These are phyloP conservation scores for Gyromitra esculenta DNA, from an alignment of 2,329 filamentous ascomycete genomes.

Conservation along the genomic window DNA sequence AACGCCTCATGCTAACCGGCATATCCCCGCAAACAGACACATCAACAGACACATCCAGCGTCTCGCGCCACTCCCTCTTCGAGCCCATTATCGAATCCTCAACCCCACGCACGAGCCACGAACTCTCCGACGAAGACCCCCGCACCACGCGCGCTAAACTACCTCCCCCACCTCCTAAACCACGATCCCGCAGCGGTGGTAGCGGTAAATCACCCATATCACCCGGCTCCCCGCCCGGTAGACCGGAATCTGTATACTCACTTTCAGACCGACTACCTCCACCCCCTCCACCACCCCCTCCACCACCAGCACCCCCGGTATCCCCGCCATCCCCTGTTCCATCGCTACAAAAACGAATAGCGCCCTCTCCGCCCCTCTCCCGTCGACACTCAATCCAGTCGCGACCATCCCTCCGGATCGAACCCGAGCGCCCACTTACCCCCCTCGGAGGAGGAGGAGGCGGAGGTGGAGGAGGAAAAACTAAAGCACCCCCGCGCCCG, in stretches of 20 bases:
- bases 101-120: constrained; percentile 69
- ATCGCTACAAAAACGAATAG: constrained; percentile 37
- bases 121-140: constrained; percentile 64
- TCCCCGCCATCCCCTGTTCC: constrained; percentile 32
- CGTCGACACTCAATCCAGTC: constrained; percentile 42
- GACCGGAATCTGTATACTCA: constrained; percentile 21
- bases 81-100: constrained; percentile 64
- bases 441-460: background rate
- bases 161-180: constrained; percentile 71
- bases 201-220: constrained; percentile 39
- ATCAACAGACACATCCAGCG: constrained; percentile 68
- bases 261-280: constrained; percentile 40
- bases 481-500: constrained; percentile 51
- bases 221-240: constrained; percentile 43
- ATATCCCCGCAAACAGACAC: constrained; percentile 60
- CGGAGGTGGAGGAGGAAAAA: constrained; percentile 16
- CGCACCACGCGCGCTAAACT: background rate
- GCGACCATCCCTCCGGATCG: constrained; percentile 5
- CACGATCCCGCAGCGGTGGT: constrained; percentile 57
- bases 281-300: background rate
- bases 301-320: constrained; percentile 3
- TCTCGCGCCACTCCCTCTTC: constrained; percentile 69
- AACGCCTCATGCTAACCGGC: constrained; percentile 74
- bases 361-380: constrained; percentile 46
- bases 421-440: constrained; percentile 11